Evolutionary conservation across 1,284 basidiomycete genomes (phyloP).

Genomic region (Apiotrichum gamsii): DNA sequence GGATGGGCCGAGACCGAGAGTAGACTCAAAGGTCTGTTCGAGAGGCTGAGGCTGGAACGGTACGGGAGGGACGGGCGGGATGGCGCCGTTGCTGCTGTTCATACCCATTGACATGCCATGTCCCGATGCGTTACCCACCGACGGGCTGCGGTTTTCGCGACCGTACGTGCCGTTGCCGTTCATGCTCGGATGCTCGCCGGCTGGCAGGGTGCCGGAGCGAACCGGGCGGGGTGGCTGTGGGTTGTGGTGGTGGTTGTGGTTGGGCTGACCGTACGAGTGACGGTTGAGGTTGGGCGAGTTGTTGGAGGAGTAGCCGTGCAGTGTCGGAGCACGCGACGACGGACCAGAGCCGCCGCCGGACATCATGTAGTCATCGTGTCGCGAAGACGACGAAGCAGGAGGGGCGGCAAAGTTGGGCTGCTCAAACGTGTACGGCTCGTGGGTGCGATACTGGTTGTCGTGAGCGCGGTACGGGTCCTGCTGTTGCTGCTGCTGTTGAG

Average conservation of each 20-base stretch:
- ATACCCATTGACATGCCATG: constrained; percentile 2
- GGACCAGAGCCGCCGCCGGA: constrained; percentile 7
- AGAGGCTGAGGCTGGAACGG: constrained; percentile 28
- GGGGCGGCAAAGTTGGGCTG: constrained; percentile 31
- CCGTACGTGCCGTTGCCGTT: constrained; percentile 15
- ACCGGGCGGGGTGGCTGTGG: constrained; percentile 37
- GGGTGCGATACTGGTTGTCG: background rate
- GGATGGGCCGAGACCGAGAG: constrained; percentile 27
- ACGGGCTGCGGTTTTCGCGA: constrained; percentile 8
- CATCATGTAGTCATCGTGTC: constrained; percentile 15
- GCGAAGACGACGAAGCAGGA: constrained; percentile 18
- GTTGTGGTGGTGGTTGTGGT: background rate
- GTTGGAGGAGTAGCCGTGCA: constrained; percentile 26
- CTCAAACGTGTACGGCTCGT: constrained; percentile 4
- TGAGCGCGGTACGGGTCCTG: background rate
- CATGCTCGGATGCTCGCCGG: constrained; percentile 23
- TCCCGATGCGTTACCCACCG: constrained; percentile 7
- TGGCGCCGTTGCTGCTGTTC: constrained; percentile 14
- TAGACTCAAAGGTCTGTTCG: constrained; percentile 35
- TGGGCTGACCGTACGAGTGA: constrained; percentile 25
- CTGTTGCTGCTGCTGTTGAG: background rate
- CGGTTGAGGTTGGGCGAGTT: constrained; percentile 44
- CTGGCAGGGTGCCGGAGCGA: constrained; percentile 43
- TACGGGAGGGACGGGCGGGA: constrained; percentile 18
- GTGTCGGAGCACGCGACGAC: constrained; percentile 13